Evolutionary conservation across 2,329 filamentous ascomycete genomes (phyloP).

Genomic region (Cladosporium austrohemisphaericum): DNA sequence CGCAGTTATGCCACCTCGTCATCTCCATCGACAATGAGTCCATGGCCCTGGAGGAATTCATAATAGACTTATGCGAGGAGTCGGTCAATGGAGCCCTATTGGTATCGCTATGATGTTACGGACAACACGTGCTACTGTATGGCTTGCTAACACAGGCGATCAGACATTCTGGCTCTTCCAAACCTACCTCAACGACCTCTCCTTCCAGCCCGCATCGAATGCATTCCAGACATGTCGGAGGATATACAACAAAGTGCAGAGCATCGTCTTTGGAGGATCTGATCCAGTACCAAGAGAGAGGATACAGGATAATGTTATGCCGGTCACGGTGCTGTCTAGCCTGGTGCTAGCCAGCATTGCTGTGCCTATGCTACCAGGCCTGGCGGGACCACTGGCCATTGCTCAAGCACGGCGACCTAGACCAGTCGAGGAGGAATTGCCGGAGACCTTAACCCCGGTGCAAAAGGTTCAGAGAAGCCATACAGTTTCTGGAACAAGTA

Average conservation of each 20-base stretch:
- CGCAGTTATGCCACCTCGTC: conserved; percentile 78
- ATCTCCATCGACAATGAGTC: conserved; percentile 88
- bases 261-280: conserved; percentile 76
- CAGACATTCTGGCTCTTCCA: conserved; percentile 91
- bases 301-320: conserved; percentile 77
- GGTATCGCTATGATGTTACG: conserved; percentile 54
- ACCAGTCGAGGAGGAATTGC: conserved; percentile 55
- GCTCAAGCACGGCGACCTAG: conserved; percentile 76
- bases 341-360: conserved; percentile 74
- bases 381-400: conserved; percentile 75
- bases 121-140: background rate
- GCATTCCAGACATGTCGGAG: conserved; percentile 78
- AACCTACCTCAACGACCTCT: conserved; percentile 79
- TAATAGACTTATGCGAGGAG: conserved; percentile 81
- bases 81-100: conserved; percentile 79
- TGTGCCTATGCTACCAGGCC: conserved; percentile 69
- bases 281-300: conserved; percentile 67
- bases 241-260: conserved; percentile 84
- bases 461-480: conserved; percentile 64
- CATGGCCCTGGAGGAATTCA: conserved; percentile 84
- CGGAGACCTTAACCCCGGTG: conserved; percentile 41
- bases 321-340: conserved; percentile 75
- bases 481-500: conserved; percentile 55
- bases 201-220: conserved; percentile 68
- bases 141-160: conserved; percentile 19